These are phyloP conservation scores for Sugiyamaella marilandica DNA, from an alignment of 805 yeast genomes.

Conservation along the genomic window DNA sequence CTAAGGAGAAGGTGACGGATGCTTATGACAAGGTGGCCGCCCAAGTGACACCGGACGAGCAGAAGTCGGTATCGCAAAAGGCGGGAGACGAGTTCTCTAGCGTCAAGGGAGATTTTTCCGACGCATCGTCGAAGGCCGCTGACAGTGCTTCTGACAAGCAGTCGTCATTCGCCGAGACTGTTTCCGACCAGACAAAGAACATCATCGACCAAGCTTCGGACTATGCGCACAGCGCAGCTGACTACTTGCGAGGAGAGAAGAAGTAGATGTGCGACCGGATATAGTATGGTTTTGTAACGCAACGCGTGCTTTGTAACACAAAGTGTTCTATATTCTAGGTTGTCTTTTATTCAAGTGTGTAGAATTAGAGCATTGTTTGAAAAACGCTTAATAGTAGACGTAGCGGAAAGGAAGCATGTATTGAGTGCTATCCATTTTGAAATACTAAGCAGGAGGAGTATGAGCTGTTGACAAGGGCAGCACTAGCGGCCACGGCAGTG, in stretches of 20 bases:
- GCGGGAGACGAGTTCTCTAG: constrained; percentile 55
- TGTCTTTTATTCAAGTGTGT: neutral
- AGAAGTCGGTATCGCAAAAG: constrained; percentile 68
- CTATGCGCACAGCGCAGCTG: constrained; percentile 31
- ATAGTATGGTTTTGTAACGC: neutral
- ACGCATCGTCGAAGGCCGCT: constrained; percentile 49
- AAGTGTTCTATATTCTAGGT: neutral
- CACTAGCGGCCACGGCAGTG: no score
- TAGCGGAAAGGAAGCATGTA: no score
- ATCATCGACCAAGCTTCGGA: constrained; percentile 30
- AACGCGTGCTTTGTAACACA: neutral
- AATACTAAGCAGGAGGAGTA: no score
- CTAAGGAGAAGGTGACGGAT: constrained; percentile 66
- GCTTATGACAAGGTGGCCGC: constrained; percentile 61
- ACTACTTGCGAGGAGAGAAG: constrained; percentile 23
- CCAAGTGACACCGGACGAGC: constrained; percentile 54
- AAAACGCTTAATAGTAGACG: no score
- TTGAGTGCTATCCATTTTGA: no score
- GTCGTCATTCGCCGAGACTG: constrained; percentile 22
- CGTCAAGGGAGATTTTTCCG: constrained; percentile 51
- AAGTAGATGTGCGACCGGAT: neutral
- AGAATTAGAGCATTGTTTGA: neutral
- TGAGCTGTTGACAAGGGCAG: no score
- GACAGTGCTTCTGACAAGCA: constrained; percentile 24
- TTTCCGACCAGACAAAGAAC: constrained; percentile 22